Base-by-base conservation (phyloP, 192 early-diverging fungal species). In the Coemansia sp. region DNA sequence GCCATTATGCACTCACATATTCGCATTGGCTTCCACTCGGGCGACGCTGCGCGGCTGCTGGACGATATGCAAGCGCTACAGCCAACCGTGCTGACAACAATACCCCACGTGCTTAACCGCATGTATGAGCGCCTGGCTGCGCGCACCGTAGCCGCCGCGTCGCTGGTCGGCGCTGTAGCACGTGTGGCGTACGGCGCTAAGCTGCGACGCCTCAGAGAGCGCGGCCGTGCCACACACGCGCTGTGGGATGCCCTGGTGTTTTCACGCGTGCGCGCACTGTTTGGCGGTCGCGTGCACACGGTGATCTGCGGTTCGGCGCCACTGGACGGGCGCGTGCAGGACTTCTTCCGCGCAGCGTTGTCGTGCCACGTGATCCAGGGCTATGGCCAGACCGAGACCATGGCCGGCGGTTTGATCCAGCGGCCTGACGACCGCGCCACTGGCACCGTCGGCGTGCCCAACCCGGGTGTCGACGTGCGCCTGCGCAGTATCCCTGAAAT, bases 211-310 rank as follows among this genome's bases (percentile, higher is more conserved):
- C 90, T 71, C 56, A 60, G 64, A 12, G 38, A 68, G 46, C 90
- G 90, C 64, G 81, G 81, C n/a, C 30, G 82, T 0, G 39, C 76
- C 21, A 83, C 76, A 25, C 86, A 93, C 57, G 66, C 75, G 37
- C 18, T 93, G 9, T 94, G 90, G 90, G 93, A 94, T 66, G 61
- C 63, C 9, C 49, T 91, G 13, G 85, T 92, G 9, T 92, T 92
- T 66, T 67, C 65, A 18, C 59, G 73, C 23, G 74, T 85, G 56
- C 63, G 71, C 4, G 59, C 56, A 14, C 69, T 78, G n/a, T 67
- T 54, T 21, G 53, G 53, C 38, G 53, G 53, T 18, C 53, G 53
- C 22, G 19, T 54, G 8, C 90, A 17, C 89, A 89, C 82, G 44
- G 83, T 94, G 48, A 61, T 89, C 17, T 85, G 84, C 9, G 91